phyloP scores from a whole-genome alignment of 306 rosid genomes.

The Acacia melanoxylon region DNA sequence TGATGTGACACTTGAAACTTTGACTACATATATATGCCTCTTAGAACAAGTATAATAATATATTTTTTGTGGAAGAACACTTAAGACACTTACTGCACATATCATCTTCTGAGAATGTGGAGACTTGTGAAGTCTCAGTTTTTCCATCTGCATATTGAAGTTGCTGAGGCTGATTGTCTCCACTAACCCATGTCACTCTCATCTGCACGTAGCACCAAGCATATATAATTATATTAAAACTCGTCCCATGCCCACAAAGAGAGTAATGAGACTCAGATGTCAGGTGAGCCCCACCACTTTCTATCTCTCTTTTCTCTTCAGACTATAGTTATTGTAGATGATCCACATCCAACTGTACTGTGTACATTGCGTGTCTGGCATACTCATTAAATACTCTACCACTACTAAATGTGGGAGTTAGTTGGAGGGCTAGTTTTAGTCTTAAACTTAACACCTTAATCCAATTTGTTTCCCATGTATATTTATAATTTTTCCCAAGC shows the following conservation, averaged over 20 bases:
- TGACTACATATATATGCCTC: neutral
- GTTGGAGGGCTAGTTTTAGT: too few relatives aligned
- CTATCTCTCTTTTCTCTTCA: neutral
- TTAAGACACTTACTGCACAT: conserved; percentile 72
- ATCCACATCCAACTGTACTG: neutral
- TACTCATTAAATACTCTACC: neutral
- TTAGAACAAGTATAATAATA: neutral
- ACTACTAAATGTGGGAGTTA: neutral
- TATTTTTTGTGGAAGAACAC: neutral
- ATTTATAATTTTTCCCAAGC: too few relatives aligned
- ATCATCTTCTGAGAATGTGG: conserved; percentile 67
- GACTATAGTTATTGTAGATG: neutral
- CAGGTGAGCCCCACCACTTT: neutral
- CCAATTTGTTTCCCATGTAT: too few relatives aligned
- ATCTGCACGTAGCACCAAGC: conserved; percentile 48
- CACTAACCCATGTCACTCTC: conserved; percentile 93
- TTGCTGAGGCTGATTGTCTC: conserved; percentile 64
- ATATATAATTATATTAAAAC: neutral
- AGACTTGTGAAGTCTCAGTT: conserved; percentile 51
- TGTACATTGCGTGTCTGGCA: neutral
- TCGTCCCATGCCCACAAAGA: too few relatives aligned
- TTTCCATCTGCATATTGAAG: conserved; percentile 60
- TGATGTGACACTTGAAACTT: neutral
- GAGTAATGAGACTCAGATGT: neutral
- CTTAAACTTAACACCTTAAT: too few relatives aligned